phyloP scores from a whole-genome alignment of 345 rosid species.

The Corchorus capsularis region DNA sequence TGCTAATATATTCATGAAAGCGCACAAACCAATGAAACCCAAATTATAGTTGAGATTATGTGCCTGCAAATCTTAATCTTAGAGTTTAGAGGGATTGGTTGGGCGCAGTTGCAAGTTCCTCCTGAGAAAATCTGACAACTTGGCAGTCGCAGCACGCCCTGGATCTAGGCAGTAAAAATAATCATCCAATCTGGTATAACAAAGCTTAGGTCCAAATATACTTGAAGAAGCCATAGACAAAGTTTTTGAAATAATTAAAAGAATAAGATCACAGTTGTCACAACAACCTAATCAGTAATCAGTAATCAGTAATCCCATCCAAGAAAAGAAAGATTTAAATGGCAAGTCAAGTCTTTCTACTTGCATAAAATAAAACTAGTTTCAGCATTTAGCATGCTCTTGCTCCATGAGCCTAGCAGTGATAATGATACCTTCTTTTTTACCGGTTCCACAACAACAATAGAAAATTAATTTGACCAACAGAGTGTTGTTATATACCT shows the following conservation, averaged over 20 bases:
- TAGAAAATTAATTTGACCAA: neutral
- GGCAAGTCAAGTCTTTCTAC: neutral
- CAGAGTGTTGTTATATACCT: slow-evolving; percentile 47
- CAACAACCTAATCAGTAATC: too few species aligned
- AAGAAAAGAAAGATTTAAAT: neutral
- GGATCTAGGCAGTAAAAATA: slow-evolving; percentile 68
- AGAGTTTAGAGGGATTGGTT: slow-evolving; percentile 42
- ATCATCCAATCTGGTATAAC: slow-evolving; percentile 38
- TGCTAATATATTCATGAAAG: neutral
- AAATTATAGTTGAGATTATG: neutral
- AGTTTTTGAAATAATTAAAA: neutral
- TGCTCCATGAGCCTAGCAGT: neutral
- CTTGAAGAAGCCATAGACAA: neutral
- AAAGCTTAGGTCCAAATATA: neutral
- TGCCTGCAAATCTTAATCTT: neutral
- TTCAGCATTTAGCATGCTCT: neutral
- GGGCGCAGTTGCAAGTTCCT: slow-evolving; percentile 67
- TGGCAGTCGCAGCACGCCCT: slow-evolving; percentile 67
- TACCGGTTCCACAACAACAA: neutral
- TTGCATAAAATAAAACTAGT: neutral
- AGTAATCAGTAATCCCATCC: neutral
- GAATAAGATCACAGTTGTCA: too few species aligned
- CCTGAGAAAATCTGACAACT: slow-evolving; percentile 75
- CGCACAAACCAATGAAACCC: neutral
- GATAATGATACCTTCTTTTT: neutral